Conservation (phyloP, 805 yeast species). For the Ogataea paradorogensis region DNA sequence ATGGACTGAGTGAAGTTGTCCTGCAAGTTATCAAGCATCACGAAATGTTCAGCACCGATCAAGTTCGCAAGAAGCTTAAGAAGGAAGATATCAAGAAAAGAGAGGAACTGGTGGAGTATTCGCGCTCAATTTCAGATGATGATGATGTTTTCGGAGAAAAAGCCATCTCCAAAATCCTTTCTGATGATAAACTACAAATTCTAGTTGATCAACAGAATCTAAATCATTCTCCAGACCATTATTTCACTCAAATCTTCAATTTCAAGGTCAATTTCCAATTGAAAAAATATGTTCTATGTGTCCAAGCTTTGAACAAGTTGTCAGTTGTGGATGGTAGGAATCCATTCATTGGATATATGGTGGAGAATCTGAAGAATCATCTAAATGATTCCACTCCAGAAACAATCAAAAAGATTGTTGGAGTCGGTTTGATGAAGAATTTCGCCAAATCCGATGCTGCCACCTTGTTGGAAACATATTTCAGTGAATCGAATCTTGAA, state of each 20-base stretch:
- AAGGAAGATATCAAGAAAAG: slow-evolving; percentile 54
- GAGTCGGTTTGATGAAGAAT: slow-evolving; percentile 22
- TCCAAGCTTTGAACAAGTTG: slow-evolving; percentile 41
- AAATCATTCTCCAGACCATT: slow-evolving; percentile 37
- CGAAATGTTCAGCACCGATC: slow-evolving; percentile 18
- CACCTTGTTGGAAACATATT: slow-evolving; percentile 15
- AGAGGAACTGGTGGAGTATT: slow-evolving; percentile 48
- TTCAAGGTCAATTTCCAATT: slow-evolving; percentile 39
- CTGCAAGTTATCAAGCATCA: slow-evolving; percentile 38
- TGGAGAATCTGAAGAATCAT: slow-evolving; percentile 13
- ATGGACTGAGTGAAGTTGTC: slow-evolving; percentile 60
- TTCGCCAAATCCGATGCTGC: slow-evolving; percentile 19
- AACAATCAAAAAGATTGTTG: slow-evolving; percentile 27
- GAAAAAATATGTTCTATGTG: slow-evolving; percentile 43
- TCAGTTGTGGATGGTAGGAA: slow-evolving; percentile 14
- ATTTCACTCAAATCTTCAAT: slow-evolving; percentile 15
- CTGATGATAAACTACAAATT: slow-evolving; percentile 40
- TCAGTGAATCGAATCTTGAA: slow-evolving; percentile 11
- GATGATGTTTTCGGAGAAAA: slow-evolving; percentile 59
- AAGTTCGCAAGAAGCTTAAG: slow-evolving; percentile 47
- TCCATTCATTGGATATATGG: slow-evolving; percentile 23
- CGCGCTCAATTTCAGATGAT: slow-evolving; percentile 40
- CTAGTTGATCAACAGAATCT: slow-evolving; percentile 37
- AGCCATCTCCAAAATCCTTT: slow-evolving; percentile 26
- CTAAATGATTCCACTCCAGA: slow-evolving; percentile 14